Base-by-base conservation (phyloP, 495 filamentous ascomycete species). In the Aspergillus nanangensis region DNA sequence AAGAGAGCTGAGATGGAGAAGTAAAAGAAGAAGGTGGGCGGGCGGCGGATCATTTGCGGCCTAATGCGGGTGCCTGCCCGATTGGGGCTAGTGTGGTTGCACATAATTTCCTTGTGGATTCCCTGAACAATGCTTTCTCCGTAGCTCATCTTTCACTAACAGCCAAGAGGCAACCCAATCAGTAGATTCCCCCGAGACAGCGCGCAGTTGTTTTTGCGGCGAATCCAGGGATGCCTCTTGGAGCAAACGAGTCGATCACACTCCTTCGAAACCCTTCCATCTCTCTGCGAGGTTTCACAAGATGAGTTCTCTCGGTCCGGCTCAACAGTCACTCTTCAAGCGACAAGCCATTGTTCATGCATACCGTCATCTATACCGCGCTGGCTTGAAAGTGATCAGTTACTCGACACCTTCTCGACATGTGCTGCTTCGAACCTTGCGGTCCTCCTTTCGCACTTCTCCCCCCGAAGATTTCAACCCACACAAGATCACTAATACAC, bases 361-460 rank as follows among this genome's bases (percentile, higher is more conserved):
- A 33, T 98, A 98, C 67, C 84, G 93, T 44, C 71, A 80, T 27
- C 74, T 98, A 31, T 86, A 86, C 53, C 82, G 85, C 34, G 77
- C 79, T 11, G 76, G 78, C 11, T 76, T 97, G 11, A 84, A 80
- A 33, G 90, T 87, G 2, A 76, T 95, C 23, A 84, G 88, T 45
- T 93, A 86, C 69, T 81, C 91, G 0, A 78, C 78, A 36, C 93
- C 94, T 1, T 73, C 82, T 19, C 85, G 88, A 42, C 82, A 79
- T 68, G 74, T 79, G 1, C 58, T 88, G 19, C 76, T 77, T 27
- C 70, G 82, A 37, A 77, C 75, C 47, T 56, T 98, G 27, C 83
- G 88, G 36, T 62, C 53, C 0, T 80, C 82, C 8, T 98, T 95
- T 64, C 87, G 89, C 31, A 75, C 74, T 22, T 65, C 69, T 32